Conservation (phyloP, 768 basidiomycete genomes). For the Bullera alba region DNA sequence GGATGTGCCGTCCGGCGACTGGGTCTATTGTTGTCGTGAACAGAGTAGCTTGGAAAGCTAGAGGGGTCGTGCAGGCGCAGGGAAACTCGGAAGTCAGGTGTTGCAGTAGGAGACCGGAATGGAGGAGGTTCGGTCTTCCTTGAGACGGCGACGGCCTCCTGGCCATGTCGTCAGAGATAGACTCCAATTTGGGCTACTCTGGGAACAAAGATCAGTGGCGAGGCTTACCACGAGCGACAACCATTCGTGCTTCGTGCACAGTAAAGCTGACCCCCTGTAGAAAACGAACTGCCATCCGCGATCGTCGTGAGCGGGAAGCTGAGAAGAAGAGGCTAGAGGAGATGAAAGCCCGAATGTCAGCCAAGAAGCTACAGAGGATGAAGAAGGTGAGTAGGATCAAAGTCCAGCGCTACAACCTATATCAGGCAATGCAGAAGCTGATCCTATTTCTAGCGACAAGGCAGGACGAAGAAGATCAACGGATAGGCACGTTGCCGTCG, state of each 20-base stretch:
- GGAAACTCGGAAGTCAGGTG: constrained; percentile 1
- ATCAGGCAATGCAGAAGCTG: neutral
- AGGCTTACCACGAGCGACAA: neutral
- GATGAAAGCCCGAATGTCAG: constrained; percentile 41
- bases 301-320: constrained; percentile 35
- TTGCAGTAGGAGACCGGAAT: too few species aligned
- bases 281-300: constrained; percentile 32
- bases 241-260: neutral
- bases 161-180: neutral
- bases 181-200: too few species aligned
- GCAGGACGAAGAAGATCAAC: constrained; percentile 45
- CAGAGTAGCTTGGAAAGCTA: too few species aligned
- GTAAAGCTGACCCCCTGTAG: constrained; percentile 8
- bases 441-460: constrained; percentile 26
- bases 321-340: constrained; percentile 41
- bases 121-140: neutral
- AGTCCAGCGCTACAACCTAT: neutral
- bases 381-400: constrained; percentile 33
- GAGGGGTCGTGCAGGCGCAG: too few species aligned
- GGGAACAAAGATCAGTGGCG: too few species aligned
- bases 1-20: too few species aligned
- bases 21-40: too few species aligned
- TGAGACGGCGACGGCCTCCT: neutral
- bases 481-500: too few species aligned
- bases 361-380: constrained; percentile 45